Conservation (phyloP, 139 green algal genomes). For the Micromonas pusilla region DNA sequence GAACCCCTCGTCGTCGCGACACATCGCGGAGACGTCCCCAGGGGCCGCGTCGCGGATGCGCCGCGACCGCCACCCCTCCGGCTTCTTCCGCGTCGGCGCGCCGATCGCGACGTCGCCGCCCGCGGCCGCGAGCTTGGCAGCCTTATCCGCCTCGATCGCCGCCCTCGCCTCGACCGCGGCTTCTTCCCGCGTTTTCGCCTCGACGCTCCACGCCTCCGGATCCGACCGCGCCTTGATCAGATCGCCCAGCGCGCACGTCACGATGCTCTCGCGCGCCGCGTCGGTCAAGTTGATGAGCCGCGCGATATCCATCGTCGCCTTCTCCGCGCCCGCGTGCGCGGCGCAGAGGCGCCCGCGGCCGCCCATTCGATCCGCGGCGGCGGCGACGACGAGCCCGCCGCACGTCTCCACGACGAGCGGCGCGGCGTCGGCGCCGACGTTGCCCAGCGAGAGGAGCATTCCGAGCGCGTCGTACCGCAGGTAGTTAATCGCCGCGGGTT, state of each 20-base stretch:
- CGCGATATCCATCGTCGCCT: not conserved
- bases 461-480: slow-evolving; percentile 18
- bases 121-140: no score
- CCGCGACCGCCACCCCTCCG: not conserved
- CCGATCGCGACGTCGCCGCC: no score
- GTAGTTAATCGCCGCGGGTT: not conserved
- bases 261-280: not conserved
- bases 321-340: not conserved
- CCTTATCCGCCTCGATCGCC: no score
- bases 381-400: slow-evolving; percentile 15
- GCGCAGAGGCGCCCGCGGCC: slow-evolving; percentile 1
- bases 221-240: not conserved
- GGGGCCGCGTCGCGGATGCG: not conserved
- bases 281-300: slow-evolving; percentile 1
- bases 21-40: not conserved
- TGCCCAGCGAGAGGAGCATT: slow-evolving; percentile 22
- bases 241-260: not conserved
- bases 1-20: not conserved
- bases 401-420: slow-evolving; percentile 20
- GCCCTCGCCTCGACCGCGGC: no score
- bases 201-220: no score
- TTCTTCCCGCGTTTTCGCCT: no score
- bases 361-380: slow-evolving; percentile 13
- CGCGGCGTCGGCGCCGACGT: slow-evolving; percentile 13
- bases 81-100: not conserved